Evolutionary conservation across 495 filamentous ascomycete genomes (phyloP).

Genomic region (Neurospora terricola): DNA sequence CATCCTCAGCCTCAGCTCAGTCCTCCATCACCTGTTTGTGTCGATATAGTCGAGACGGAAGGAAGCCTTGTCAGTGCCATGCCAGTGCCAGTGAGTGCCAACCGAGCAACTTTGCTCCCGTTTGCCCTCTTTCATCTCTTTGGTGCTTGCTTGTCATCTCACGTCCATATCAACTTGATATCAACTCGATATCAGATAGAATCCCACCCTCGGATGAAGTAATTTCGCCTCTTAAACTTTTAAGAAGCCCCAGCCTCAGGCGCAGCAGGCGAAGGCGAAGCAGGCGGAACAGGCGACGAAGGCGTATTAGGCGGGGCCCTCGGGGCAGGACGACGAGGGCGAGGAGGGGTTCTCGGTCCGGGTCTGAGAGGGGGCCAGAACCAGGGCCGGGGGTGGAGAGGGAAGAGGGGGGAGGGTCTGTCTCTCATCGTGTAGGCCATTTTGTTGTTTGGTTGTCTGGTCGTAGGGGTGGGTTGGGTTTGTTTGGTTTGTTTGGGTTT

Average conservation of each 20-base stretch:
- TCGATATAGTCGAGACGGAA: background rate
- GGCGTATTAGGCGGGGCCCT: background rate
- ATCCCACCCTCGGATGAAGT: no score
- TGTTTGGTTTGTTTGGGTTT: background rate
- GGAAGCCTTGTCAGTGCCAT: background rate
- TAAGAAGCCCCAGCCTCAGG: background rate
- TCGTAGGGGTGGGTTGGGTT: no score
- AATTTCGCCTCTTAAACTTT: background rate
- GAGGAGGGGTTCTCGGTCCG: background rate
- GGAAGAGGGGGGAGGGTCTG: background rate
- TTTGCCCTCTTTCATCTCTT: background rate
- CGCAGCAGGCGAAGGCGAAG: background rate
- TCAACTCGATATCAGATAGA: background rate
- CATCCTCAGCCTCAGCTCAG: background rate
- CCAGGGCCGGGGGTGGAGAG: background rate
- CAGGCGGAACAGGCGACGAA: background rate
- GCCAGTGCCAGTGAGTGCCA: background rate
- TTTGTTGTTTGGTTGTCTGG: background rate
- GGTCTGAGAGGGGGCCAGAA: background rate
- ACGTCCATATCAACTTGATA: background rate
- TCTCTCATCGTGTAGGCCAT: background rate
- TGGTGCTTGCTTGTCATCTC: background rate
- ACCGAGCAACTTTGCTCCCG: background rate
- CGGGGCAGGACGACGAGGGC: background rate
- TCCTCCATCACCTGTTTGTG: background rate